Evolutionary conservation across 352 stramenopile species (phyloP), one percentile per base, ranked within the genome.

Genomic region (Phytophthora vignae): DNA sequence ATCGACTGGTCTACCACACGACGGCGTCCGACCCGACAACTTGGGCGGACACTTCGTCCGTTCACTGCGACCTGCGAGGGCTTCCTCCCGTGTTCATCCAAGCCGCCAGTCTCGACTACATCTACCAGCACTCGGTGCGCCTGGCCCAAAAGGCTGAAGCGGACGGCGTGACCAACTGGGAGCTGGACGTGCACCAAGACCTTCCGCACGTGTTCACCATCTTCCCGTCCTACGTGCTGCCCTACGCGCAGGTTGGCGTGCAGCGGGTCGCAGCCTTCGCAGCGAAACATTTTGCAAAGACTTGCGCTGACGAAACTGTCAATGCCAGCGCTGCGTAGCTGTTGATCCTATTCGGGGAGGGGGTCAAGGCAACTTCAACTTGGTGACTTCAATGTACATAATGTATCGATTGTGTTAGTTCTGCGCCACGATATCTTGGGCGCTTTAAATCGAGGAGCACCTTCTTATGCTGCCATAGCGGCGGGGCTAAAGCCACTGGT

Each of bases 71-170:
- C 36, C 44, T 80, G 33, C 63, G 42, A 29, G 73, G 73, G 5
- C 66, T 88, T 1, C 73, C 80, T 1, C 78, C 80, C 2, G 36
- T 83, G 48, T 79, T 85, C 33, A 55, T 90, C n/a, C 83, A 87
- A 50, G 68, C 77, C 59, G 82, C 48, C 4, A 72, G 54, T 27
- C 58, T 78, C 10, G 83, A 90, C 58, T 78, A 75, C 46, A 54
- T 90, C 21, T 79, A 80, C 59, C 60, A 79, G 42, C 67, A 88
- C 33, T 62, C 79, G 6, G 31, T 81, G 6, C 50, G 56, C n/a
- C 64, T 90, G 0, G 59, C 63, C 1, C 59, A 64, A n/a, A 88
- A 86, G 50, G 74, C 74, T 29, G 27, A 76, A 52, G 54, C 57
- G 1, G 81, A 89, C 50, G 79, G 77, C 4, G 67, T 76, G 11